Conservation (phyloP, 805 yeast genomes). For the Zygotorulaspora florentina region DNA sequence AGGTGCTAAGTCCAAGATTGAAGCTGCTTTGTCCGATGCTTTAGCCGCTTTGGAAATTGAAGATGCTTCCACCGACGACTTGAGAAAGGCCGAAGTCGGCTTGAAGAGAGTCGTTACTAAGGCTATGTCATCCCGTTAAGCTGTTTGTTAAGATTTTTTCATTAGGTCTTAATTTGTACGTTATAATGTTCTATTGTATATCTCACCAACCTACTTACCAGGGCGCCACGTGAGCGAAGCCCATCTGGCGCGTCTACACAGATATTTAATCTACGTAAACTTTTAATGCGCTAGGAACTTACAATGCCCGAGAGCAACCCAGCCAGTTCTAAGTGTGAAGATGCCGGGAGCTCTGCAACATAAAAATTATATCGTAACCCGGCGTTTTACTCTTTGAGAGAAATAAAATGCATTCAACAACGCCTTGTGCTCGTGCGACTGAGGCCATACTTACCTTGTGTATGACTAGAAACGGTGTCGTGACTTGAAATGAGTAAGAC, state of each 20-base stretch:
- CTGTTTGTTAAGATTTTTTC: conserved; percentile 17
- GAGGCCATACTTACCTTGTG: no score
- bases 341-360: not conserved
- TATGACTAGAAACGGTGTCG: no score
- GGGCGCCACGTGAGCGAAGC: no score
- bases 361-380: no score
- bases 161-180: conserved; percentile 20
- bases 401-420: no score
- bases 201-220: conserved; percentile 5
- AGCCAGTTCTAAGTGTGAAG: no score
- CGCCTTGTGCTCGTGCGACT: no score
- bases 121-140: conserved; percentile 97
- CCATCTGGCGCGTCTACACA: no score
- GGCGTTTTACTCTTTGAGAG: no score
- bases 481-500: no score
- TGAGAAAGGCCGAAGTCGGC: conserved; percentile 98
- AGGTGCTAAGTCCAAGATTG: conserved; percentile 95
- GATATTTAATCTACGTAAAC: no score
- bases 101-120: conserved; percentile 99
- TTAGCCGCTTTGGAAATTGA: conserved; percentile 95
- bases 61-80: conserved; percentile 94
- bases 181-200: conserved; percentile 19
- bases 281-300: not conserved
- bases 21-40: conserved; percentile 96
- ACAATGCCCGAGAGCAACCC: not conserved